These are phyloP conservation scores for Phytophthora idaei DNA, from an alignment of 352 stramenopile genomes.

Conservation along the genomic window DNA sequence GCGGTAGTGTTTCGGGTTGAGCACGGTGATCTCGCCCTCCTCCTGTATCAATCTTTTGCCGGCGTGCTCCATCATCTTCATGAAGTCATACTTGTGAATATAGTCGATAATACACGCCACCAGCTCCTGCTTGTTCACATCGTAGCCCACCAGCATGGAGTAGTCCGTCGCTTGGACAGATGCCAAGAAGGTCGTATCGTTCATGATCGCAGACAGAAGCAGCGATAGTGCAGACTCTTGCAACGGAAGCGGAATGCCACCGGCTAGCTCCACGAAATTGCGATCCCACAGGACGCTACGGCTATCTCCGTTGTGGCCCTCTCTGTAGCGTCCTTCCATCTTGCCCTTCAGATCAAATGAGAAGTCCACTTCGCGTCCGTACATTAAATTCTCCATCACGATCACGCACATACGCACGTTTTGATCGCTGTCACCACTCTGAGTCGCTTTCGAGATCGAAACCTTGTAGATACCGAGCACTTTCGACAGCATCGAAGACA, in stretches of 20 bases:
- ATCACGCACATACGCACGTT: slow-evolving; percentile 84
- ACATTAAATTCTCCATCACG: slow-evolving; percentile 90
- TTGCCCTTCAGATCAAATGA: slow-evolving; percentile 91
- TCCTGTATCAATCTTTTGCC: slow-evolving; percentile 90
- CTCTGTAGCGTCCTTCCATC: slow-evolving; percentile 84
- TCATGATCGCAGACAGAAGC: slow-evolving; percentile 83
- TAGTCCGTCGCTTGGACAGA: slow-evolving; percentile 88
- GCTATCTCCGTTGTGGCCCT: slow-evolving; percentile 33
- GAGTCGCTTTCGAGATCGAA: slow-evolving; percentile 59
- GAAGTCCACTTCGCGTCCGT: slow-evolving; percentile 85
- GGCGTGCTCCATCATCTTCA: slow-evolving; percentile 91
- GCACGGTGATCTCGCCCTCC: slow-evolving; percentile 88
- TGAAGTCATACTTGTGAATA: slow-evolving; percentile 91
- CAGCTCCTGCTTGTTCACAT: slow-evolving; percentile 86
- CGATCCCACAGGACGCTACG: slow-evolving; percentile 82
- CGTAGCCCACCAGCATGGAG: slow-evolving; percentile 89
- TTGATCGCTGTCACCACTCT: slow-evolving; percentile 62
- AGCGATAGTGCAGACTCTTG: slow-evolving; percentile 86
- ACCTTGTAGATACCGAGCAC: slow-evolving; percentile 90
- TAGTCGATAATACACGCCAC: slow-evolving; percentile 91
- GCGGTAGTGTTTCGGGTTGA: slow-evolving; percentile 88
- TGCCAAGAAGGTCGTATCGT: slow-evolving; percentile 86
- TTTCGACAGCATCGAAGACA: slow-evolving; percentile 90
- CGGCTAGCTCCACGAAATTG: slow-evolving; percentile 87
- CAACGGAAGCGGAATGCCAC: slow-evolving; percentile 80